Percentiles rank a stretch among this genome's conserved stretches.
These are phyloP conservation scores for Camptophora hylomeconis DNA, from an alignment of 2,329 filamentous ascomycete species.

Conservation along the genomic window DNA sequence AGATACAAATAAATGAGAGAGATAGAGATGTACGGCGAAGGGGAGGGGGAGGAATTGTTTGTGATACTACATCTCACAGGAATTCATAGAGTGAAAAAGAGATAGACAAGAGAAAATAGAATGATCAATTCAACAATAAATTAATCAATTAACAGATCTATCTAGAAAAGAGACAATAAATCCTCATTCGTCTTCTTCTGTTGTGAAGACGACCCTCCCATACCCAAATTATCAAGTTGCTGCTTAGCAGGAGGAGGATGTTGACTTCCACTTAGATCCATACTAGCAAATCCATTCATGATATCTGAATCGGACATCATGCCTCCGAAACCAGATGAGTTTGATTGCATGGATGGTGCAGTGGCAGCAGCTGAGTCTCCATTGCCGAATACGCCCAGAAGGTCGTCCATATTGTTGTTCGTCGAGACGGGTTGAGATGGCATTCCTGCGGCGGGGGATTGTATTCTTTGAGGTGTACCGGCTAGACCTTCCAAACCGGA, in stretches of 20 bases:
- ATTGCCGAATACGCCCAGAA: constrained; percentile 58
- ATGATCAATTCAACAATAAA: too few relatives aligned
- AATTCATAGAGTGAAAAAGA: too few relatives aligned
- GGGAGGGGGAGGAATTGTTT: too few relatives aligned
- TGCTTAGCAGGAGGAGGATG: constrained; percentile 53
- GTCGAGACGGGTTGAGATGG: constrained; percentile 17
- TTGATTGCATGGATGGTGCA: constrained; percentile 19
- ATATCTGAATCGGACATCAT: constrained; percentile 38
- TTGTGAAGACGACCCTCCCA: too few relatives aligned
- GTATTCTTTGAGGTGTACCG: constrained; percentile 41
- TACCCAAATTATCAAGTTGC: constrained; percentile 36
- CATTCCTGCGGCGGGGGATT: constrained; percentile 28
- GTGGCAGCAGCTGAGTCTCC: constrained; percentile 23
- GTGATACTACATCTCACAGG: too few relatives aligned
- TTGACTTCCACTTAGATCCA: constrained; percentile 57
- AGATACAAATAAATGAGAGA: too few relatives aligned
- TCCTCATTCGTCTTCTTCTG: constrained; percentile 53
- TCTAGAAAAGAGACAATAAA: constrained; percentile 46
- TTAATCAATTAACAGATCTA: too few relatives aligned
- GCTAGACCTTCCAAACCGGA: constrained; percentile 49
- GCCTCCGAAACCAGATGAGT: constrained; percentile 21
- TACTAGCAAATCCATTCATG: constrained; percentile 68
- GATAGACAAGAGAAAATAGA: too few relatives aligned
- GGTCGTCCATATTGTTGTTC: constrained; percentile 61
- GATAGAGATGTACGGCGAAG: too few relatives aligned